Percentiles rank a stretch among this genome's conserved stretches.
These are phyloP conservation scores for Parasitella parasitica DNA, from an alignment of 371 early-diverging fungal species.

Conservation along the genomic window DNA sequence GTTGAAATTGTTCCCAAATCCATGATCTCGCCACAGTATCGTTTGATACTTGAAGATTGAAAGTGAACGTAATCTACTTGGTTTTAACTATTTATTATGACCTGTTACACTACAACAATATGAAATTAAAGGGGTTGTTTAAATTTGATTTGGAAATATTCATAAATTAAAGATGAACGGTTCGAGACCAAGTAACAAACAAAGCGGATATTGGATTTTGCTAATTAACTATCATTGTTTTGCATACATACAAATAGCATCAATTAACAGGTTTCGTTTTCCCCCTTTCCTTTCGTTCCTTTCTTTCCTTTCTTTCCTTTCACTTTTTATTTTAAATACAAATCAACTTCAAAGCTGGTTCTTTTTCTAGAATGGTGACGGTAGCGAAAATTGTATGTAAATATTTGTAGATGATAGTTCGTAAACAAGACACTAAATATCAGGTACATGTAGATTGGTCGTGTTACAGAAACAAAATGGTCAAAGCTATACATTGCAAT, in stretches of 20 bases:
- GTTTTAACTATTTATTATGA: no score
- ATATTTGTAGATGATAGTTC: background rate
- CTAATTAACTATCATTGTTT: background rate
- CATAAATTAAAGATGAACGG: no score
- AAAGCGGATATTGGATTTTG: background rate
- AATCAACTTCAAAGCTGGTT: background rate
- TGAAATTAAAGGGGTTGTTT: no score
- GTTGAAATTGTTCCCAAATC: no score
- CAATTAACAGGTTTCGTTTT: background rate
- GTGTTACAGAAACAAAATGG: conserved; percentile 31
- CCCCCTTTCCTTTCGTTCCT: background rate
- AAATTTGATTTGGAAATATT: no score
- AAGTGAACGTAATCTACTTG: no score
- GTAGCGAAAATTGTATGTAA: conserved; percentile 31
- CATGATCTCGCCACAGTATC: no score
- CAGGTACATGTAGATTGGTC: conserved; percentile 10
- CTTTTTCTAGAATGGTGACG: conserved; percentile 23
- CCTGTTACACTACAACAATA: no score
- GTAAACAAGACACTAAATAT: background rate
- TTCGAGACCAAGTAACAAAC: no score
- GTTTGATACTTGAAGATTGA: no score
- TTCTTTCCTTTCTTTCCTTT: background rate
- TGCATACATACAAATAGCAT: background rate
- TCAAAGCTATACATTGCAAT: conserved; percentile 27
- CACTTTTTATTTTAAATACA: background rate